Evolutionary conservation across 2,329 filamentous ascomycete species (phyloP), one percentile per base, ranked within the genome.

Genomic region (Venturia asperata): DNA sequence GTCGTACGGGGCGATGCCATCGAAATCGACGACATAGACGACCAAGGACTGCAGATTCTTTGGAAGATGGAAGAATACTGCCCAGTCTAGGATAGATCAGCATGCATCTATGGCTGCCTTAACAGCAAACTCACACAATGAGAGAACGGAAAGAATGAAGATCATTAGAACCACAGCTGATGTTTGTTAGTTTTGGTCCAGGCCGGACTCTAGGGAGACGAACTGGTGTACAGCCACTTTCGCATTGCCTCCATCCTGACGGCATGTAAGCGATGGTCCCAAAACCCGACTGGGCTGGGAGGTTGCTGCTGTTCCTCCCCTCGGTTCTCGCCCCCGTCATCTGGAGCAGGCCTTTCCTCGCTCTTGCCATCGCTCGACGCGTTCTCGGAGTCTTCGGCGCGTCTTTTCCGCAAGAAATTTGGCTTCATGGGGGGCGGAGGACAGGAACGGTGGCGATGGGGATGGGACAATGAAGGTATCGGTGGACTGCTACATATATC

Each of bases 1-100:
- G 68, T 77, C 70, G 67, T 83, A 86, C 0, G 84, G 84, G 1
- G 81, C 76, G 58, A 79, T 78, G 4, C 81, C 82, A 70, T 89
- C 86, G 68, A 88, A 87, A 71, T 87, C 84, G 37, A 88, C 85
- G 1, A 87, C 80, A 67, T 83, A 81, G 10, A 88, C 77, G 3
- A 77, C 78, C 9, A 88, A 72, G 0, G 75, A 73, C 2, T 74
- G 75, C 21, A 82, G 73, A 63, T 83, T 84, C 56, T 76, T 69
- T 13, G 85, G 77, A 0, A 82, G 77, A 17, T 77, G 70, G 70
- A 78, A 84, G 24, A 87, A 80, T 0, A 81, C 80, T 0, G 76
- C 85, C 85, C 85, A 88, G 74, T 84, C 70, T 71, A 39, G 5
- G 10, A 19, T 19, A 5, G 7, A 21, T 21, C 37, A 49, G 30